A percentile compares a stretch with the other conserved stretches of the same genome.
Conservation (phyloP, 2,329 filamentous ascomycete genomes). For the Endothia cerciana region DNA sequence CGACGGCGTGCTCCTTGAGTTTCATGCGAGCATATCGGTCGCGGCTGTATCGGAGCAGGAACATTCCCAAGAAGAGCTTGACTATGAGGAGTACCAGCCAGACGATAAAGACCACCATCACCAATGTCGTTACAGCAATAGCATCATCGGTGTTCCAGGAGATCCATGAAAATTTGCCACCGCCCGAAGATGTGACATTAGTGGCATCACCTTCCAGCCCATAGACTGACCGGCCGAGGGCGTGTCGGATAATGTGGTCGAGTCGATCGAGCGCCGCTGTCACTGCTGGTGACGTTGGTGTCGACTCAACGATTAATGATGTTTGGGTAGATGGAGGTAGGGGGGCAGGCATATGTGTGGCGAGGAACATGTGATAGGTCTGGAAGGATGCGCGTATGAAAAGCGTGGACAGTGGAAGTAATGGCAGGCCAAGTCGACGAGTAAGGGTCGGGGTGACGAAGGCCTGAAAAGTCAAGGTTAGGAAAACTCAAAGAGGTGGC, state of each 20-base stretch:
- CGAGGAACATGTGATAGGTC: slow-evolving; percentile 97
- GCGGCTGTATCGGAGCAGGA: slow-evolving; percentile 77
- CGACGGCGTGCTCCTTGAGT: slow-evolving; percentile 59
- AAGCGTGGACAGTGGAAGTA: slow-evolving; percentile 90
- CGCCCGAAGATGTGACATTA: slow-evolving; percentile 33
- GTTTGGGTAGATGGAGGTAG: slow-evolving; percentile 68
- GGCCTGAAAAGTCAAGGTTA: slow-evolving; percentile 55
- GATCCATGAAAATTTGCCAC: slow-evolving; percentile 47
- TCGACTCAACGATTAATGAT: slow-evolving; percentile 66
- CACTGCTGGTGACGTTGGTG: slow-evolving; percentile 72
- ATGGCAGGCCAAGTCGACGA: slow-evolving; percentile 84
- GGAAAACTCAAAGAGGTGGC: neutral
- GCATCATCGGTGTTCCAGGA: slow-evolving; percentile 70
- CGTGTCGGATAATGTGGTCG: slow-evolving; percentile 76
- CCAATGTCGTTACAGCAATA: slow-evolving; percentile 79
- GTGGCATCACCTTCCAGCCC: slow-evolving; percentile 52
- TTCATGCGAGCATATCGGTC: slow-evolving; percentile 84
- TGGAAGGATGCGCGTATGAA: slow-evolving; percentile 95
- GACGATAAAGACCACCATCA: slow-evolving; percentile 80
- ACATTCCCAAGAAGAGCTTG: slow-evolving; percentile 88
- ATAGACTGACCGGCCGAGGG: slow-evolving; percentile 75
- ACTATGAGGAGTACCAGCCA: slow-evolving; percentile 84
- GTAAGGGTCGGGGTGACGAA: slow-evolving; percentile 91
- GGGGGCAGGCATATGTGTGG: slow-evolving; percentile 79
- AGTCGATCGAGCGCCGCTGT: slow-evolving; percentile 79